These are phyloP conservation scores for Spergularia azorica DNA, from an alignment of 179 eudicot genomes.

Conservation along the genomic window DNA sequence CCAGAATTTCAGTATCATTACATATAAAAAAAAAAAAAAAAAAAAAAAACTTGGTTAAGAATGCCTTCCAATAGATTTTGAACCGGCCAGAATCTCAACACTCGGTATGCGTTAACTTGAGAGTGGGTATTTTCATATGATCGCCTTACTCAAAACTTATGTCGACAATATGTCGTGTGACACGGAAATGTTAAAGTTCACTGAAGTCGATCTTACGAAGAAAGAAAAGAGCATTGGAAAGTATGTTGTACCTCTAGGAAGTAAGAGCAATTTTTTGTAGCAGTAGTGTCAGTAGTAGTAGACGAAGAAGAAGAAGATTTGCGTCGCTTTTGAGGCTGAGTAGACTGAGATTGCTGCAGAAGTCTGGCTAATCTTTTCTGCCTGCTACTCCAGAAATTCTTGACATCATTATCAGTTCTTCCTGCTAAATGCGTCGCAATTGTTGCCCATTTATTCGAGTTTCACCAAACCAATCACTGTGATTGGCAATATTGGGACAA, in stretches of 20 bases:
- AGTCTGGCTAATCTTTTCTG: conserved; percentile 78
- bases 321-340: conserved; percentile 15
- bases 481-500: too few species aligned
- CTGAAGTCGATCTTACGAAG: too few species aligned
- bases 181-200: too few species aligned
- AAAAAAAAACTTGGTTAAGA: too few species aligned
- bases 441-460: conserved; percentile 80
- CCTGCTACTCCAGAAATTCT: conserved; percentile 96
- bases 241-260: conserved; percentile 12
- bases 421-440: conserved; percentile 77
- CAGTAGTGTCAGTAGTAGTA: neutral
- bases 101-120: too few species aligned
- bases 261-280: neutral
- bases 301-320: conserved; percentile 27
- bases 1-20: neutral
- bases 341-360: conserved; percentile 29
- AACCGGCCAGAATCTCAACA: too few species aligned
- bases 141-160: too few species aligned
- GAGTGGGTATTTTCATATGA: too few species aligned
- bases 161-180: too few species aligned
- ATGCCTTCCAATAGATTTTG: too few species aligned
- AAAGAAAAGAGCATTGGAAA: neutral
- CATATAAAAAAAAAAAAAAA: neutral
- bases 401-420: conserved; percentile 89
- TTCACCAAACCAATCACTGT: too few species aligned